Evolutionary conservation across 78 protist species (phyloP), one percentile per base, ranked within the genome.

Genomic region (Tieghemostelium lacteum): DNA sequence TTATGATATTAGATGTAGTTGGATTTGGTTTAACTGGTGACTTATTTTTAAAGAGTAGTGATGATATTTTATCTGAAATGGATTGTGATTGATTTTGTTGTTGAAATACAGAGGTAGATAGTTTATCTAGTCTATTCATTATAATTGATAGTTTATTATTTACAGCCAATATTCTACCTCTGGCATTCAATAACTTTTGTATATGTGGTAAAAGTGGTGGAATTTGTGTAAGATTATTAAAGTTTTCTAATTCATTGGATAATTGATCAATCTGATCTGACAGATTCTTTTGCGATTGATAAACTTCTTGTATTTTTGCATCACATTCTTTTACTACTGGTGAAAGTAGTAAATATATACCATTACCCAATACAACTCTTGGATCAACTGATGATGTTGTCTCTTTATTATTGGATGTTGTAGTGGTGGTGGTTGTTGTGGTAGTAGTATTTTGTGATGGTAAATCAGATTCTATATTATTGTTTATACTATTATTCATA

Each of bases 311-410:
- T 42, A 80, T 80, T 19, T 80, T 80, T 5, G 67, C 52, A 67
- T 80, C 88, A 31, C 88, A 80, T 80, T 80, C 88, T 31, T 80
- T 80, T n/a, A 80, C 76, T 20, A 80, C 88, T 28, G 88, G 88
- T 37, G 88, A 31, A 16, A 80, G 20, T 26, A 80, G 58, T 29
- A 67, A 67, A 67, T 80, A 80, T 52, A 80, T n/a, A 20, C 88
- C 88, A 57, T 69, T 80, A 3, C 69, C 88, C 16, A 80, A 72
- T 57, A 69, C 49, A 6, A 39, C 24, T 24, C 42, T 55, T 37
- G 88, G 61, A 58, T 80, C 76, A 28, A 66, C 20, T 29, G 19
- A 8, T n/a, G n/a, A n/a, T n/a, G n/a, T 45, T 17, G 70, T 31
- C 31, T 19, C 5, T 26, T 31, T 37, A 50, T 64, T 16, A 3